These are phyloP conservation scores for Sporothrix euskadiensis DNA, from an alignment of 2,329 filamentous ascomycete genomes.

Conservation along the genomic window DNA sequence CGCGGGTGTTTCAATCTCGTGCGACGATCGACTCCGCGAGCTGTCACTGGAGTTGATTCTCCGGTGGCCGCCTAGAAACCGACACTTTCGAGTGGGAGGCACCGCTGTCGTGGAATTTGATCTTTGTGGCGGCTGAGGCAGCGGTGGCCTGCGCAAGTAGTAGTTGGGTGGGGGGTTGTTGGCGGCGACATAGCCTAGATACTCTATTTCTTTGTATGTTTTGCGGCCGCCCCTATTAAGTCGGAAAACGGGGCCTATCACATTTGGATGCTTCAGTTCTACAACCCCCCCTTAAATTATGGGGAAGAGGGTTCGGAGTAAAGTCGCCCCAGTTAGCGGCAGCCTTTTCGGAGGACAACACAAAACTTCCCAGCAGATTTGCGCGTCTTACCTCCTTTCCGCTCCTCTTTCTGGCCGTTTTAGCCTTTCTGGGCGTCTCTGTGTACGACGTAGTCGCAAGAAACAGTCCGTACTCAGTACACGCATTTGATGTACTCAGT, in stretches of 20 bases:
- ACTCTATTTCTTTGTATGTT: conserved; percentile 30
- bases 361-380: background rate
- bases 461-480: too few species aligned
- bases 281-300: conserved; percentile 26
- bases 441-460: background rate
- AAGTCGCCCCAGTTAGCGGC: conserved; percentile 14
- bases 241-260: background rate
- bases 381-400: too few species aligned
- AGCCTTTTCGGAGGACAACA: conserved; percentile 14
- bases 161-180: conserved; percentile 29
- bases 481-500: too few species aligned
- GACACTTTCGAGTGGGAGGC: conserved; percentile 17
- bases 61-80: conserved; percentile 24
- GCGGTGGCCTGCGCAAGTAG: conserved; percentile 22
- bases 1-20: conserved; percentile 5
- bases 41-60: conserved; percentile 30
- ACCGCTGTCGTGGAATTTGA: conserved; percentile 26
- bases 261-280: conserved; percentile 7
- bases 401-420: background rate
- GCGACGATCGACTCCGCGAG: conserved; percentile 22
- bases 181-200: conserved; percentile 31
- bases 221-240: background rate
- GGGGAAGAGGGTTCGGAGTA: background rate
- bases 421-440: background rate
- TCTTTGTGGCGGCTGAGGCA: conserved; percentile 22